Conservation (phyloP, 257 asterid genomes). For the Nyctanthes arbortristis region DNA sequence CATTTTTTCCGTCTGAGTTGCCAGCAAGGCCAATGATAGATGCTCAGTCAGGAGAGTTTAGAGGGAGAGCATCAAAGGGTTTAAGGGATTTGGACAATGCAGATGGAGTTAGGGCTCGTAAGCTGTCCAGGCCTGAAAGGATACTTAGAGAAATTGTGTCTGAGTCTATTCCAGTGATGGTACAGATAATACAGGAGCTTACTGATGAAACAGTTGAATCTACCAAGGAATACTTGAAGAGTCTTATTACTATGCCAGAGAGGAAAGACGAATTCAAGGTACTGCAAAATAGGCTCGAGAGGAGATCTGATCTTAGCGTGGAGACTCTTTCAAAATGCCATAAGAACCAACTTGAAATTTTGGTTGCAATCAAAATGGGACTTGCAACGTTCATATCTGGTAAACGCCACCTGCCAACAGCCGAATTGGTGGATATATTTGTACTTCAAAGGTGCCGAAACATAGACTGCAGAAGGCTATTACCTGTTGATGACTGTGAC, state of each 20-base stretch:
- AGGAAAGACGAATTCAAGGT: constrained; percentile 54
- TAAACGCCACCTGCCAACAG: constrained; percentile 41
- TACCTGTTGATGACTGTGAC: constrained; percentile 85
- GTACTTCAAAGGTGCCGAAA: constrained; percentile 79
- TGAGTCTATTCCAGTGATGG: constrained; percentile 62
- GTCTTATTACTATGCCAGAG: constrained; percentile 47
- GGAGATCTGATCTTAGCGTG: constrained; percentile 71
- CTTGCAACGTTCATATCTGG: constrained; percentile 51
- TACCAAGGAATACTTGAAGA: constrained; percentile 60
- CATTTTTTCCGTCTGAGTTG: constrained; percentile 79
- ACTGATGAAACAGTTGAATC: constrained; percentile 69
- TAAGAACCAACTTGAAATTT: constrained; percentile 67
- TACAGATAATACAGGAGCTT: constrained; percentile 71
- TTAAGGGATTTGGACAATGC: constrained; percentile 45
- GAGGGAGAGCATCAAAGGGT: constrained; percentile 50
- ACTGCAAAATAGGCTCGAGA: constrained; percentile 69
- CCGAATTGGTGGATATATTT: constrained; percentile 76
- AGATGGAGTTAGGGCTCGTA: constrained; percentile 43
- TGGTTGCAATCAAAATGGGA: constrained; percentile 77
- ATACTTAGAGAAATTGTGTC: constrained; percentile 71
- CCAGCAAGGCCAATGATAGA: constrained; percentile 69
- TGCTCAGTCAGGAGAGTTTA: constrained; percentile 57
- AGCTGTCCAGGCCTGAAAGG: constrained; percentile 62
- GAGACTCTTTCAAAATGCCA: constrained; percentile 80
- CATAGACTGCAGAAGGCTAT: constrained; percentile 58